Evolutionary conservation across 441 rosid species (phyloP).

Genomic region (Mallotus japonicus): DNA sequence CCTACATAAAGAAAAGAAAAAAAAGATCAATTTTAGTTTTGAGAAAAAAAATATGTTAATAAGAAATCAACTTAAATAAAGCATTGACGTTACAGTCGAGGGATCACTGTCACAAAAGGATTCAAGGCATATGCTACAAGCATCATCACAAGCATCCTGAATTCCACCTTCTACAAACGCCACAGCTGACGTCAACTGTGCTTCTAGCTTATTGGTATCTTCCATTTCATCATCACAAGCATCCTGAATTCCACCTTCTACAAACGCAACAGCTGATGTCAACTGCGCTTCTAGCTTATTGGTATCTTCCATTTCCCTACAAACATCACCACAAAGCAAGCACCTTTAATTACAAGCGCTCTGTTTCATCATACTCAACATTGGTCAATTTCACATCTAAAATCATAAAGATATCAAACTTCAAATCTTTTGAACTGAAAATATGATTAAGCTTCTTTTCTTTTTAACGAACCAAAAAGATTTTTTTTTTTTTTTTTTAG

Average conservation of each 20-base stretch:
- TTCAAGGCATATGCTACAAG: constrained; percentile 97
- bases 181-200: constrained; percentile 75
- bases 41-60: not conserved
- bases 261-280: constrained; percentile 95
- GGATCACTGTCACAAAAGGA: constrained; percentile 77
- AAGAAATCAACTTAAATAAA: not conserved
- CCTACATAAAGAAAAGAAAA: constrained; percentile 35
- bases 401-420: too few relatives aligned
- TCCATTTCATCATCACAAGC: constrained; percentile 77
- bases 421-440: too few relatives aligned
- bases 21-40: not conserved
- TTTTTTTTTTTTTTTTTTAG: too few relatives aligned
- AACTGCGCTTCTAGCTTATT: constrained; percentile 52
- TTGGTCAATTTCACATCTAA: too few relatives aligned
- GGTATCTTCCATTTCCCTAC: constrained; percentile 39
- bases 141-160: constrained; percentile 93
- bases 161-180: constrained; percentile 98
- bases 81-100: constrained; percentile 48
- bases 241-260: constrained; percentile 94
- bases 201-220: constrained; percentile 48
- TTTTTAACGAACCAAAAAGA: too few relatives aligned
- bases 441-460: too few relatives aligned
- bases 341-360: too few relatives aligned
- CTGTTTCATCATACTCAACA: constrained; percentile 21
- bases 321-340: too few relatives aligned